Evolutionary conservation across 352 stramenopile species (phyloP), one percentile per base, ranked within the genome.

Genomic region (Phytophthora podocarpi): DNA sequence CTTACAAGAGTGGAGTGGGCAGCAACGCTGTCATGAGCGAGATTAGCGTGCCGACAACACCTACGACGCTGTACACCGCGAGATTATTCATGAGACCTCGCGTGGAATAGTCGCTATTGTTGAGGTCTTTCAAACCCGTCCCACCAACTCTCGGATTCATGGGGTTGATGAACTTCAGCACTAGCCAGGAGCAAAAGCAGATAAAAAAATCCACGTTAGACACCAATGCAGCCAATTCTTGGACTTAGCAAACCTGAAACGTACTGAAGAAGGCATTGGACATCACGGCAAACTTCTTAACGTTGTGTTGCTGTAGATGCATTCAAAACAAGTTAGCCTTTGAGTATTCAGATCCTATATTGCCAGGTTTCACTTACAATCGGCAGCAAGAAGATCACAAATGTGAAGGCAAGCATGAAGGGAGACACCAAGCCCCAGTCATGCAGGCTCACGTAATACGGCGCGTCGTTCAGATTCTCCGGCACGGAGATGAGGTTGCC

Each of bases 221-320:
- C n/a, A n/a, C n/a, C n/a, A n/a, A n/a, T n/a, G n/a, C n/a, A n/a
- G 26, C 5, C 26, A 31, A 47, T 12, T 24, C 31, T 6, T 18
- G 6, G 5, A 20, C 10, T n/a, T n/a, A n/a, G n/a, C n/a, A n/a
- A n/a, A n/a, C n/a, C n/a, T n/a, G 43, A 1, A 39, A 62, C 73
- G 13, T 67, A 89, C 80, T 80, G 74, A 92, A 90, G 57, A 87
- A 92, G 15, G 87, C 61, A 34, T 88, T 92, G 15, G 78, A 87
- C 55, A 80, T 80, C 10, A 90, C 67, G 4, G 81, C 80, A 41
- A 89, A 92, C 47, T 86, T 90, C 59, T 92, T 88, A n/a, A 85
- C 70, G 39, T 89, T 92, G 48, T 62, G 55, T 68, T 83, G 64
- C 68, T 80, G 23, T 12, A 60, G 15, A 32, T 31, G 30, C 13